Conservation (phyloP, 75 land plant genomes). For the Chamaecyparis obtusa region DNA sequence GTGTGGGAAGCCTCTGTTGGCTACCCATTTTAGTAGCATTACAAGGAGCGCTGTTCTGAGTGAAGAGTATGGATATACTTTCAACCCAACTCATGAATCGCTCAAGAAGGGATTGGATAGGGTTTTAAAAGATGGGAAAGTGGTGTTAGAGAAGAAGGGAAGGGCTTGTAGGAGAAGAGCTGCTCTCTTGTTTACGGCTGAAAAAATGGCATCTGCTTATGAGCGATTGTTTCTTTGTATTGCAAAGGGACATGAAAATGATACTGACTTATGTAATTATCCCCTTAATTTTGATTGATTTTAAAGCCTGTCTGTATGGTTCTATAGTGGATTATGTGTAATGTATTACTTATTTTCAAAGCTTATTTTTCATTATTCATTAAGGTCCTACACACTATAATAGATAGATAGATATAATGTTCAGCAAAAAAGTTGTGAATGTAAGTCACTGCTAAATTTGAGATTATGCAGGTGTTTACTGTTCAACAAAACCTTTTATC, state of each 20-base stretch:
- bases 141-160: slow-evolving; percentile 46
- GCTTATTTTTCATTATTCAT: too few species aligned
- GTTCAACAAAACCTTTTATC: too few species aligned
- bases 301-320: too few species aligned
- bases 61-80: slow-evolving; percentile 54
- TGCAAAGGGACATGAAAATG: background rate
- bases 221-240: slow-evolving; percentile 24
- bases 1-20: slow-evolving; percentile 69
- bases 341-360: too few species aligned
- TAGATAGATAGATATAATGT: too few species aligned
- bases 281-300: background rate
- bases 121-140: slow-evolving; percentile 46
- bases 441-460: too few species aligned
- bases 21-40: slow-evolving; percentile 75
- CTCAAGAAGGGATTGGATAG: slow-evolving; percentile 38
- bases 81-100: slow-evolving; percentile 49
- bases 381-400: too few species aligned
- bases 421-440: too few species aligned
- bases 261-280: background rate
- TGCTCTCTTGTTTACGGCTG: slow-evolving; percentile 59
- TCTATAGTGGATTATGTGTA: background rate
- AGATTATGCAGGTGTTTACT: too few species aligned
- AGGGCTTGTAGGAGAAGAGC: slow-evolving; percentile 40
- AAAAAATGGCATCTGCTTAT: slow-evolving; percentile 80
- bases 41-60: slow-evolving; percentile 51